phyloP scores from a whole-genome alignment of 208 protist species.

The Lotmaria passim region DNA sequence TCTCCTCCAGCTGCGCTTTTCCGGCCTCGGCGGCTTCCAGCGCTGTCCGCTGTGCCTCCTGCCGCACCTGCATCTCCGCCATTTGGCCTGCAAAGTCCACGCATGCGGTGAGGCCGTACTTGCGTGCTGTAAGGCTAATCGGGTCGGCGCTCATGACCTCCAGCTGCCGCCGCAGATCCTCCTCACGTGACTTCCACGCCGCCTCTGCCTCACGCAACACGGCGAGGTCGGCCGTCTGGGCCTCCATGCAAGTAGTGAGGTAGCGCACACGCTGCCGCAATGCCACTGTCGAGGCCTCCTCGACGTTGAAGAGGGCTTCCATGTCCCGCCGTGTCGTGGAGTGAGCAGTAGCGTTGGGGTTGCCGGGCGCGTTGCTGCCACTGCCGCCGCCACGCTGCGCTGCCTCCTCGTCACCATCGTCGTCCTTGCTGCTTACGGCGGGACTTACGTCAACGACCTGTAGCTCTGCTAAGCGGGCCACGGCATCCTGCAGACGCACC shows the following conservation, averaged over 20 bases:
- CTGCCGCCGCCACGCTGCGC: neutral
- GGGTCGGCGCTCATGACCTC: conserved; percentile 68
- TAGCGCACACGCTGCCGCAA: conserved; percentile 37
- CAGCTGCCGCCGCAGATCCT: conserved; percentile 58
- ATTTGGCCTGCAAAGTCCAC: conserved; percentile 59
- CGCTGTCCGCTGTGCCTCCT: conserved; percentile 10
- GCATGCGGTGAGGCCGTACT: conserved; percentile 72
- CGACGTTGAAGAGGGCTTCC: conserved; percentile 26
- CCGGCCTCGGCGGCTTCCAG: conserved; percentile 8
- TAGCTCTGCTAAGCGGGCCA: conserved; percentile 23
- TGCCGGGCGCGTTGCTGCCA: neutral
- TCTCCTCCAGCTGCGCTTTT: conserved; percentile 14
- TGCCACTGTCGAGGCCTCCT: conserved; percentile 12
- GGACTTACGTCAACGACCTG: conserved; percentile 3
- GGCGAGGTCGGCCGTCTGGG: conserved; percentile 45
- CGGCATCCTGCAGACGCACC: conserved; percentile 41
- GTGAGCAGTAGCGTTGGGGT: neutral
- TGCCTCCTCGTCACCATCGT: neutral
- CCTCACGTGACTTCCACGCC: conserved; percentile 67
- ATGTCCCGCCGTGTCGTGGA: conserved; percentile 3
- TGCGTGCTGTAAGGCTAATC: conserved; percentile 65
- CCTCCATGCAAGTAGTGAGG: conserved; percentile 39
- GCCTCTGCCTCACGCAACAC: conserved; percentile 43
- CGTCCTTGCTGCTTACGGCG: neutral
- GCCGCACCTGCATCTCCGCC: conserved; percentile 32